Percentiles rank a stretch among this genome's conserved stretches.
Conservation (phyloP, 768 basidiomycete genomes). For the Boletus rubescentipes region DNA sequence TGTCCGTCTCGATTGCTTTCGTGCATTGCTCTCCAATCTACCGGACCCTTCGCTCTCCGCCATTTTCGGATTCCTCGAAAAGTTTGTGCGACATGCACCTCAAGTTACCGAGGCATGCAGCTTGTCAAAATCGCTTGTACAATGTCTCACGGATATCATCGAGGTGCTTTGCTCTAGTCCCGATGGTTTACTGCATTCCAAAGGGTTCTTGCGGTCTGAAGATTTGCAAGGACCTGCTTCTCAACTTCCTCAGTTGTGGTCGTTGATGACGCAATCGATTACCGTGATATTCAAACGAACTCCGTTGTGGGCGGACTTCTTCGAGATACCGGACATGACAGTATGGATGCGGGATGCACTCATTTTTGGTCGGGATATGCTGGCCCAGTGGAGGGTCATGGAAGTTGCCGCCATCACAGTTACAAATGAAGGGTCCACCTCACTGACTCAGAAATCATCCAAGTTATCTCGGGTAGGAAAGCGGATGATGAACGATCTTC, state of each 20-base stretch:
- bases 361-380: constrained; percentile 85
- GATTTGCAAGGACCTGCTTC: constrained; percentile 48
- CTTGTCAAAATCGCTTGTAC: constrained; percentile 86
- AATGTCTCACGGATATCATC: constrained; percentile 89
- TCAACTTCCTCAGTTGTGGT: constrained; percentile 74
- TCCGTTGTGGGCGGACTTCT: constrained; percentile 76
- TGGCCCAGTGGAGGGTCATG: constrained; percentile 77
- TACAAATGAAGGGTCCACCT: constrained; percentile 19
- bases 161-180: constrained; percentile 78
- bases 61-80: constrained; percentile 62
- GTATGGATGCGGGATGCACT: constrained; percentile 99
- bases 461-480: constrained; percentile 61
- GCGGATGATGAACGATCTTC: constrained; percentile 75
- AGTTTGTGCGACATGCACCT: constrained; percentile 61
- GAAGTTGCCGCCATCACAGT: constrained; percentile 53
- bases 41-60: constrained; percentile 70
- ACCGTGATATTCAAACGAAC: constrained; percentile 85
- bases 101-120: constrained; percentile 81
- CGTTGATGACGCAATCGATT: constrained; percentile 74
- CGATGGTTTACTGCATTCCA: constrained; percentile 66
- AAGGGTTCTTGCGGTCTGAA: constrained; percentile 46
- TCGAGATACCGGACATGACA: constrained; percentile 82
- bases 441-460: constrained; percentile 31
- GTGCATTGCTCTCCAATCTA: constrained; percentile 66
- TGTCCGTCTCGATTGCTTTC: constrained; percentile 83